Percentiles rank a stretch among this genome's conserved stretches.
Conservation (phyloP, 192 early-diverging fungal genomes). For the Glomus cerebriforme region DNA sequence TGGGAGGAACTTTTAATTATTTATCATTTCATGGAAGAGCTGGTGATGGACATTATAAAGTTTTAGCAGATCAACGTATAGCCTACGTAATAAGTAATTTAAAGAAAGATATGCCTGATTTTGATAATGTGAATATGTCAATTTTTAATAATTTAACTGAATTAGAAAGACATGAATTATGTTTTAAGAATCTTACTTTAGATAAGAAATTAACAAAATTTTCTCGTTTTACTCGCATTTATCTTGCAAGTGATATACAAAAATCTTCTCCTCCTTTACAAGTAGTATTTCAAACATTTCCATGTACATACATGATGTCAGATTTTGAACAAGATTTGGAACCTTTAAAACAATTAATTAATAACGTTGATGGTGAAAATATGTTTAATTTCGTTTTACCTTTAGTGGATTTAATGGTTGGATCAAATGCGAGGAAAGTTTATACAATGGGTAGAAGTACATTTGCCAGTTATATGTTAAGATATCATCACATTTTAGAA, state of each 20-base stretch:
- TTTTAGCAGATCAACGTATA: background rate
- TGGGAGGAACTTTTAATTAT: conserved; percentile 50
- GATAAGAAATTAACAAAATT: background rate
- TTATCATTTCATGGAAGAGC: conserved; percentile 53
- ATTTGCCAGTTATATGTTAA: conserved; percentile 38
- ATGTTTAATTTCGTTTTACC: conserved; percentile 53
- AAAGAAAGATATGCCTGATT: background rate
- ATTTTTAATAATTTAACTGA: background rate
- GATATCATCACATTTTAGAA: background rate
- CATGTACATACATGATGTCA: conserved; percentile 54
- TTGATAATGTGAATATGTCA: background rate
- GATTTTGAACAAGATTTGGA: conserved; percentile 47
- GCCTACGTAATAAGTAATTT: background rate
- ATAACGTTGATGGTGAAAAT: conserved; percentile 42
- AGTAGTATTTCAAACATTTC: conserved; percentile 33
- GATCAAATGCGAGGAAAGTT: conserved; percentile 50
- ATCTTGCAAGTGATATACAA: conserved; percentile 41
- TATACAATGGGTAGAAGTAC: conserved; percentile 53
- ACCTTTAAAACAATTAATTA: conserved; percentile 40
- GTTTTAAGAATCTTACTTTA: background rate
- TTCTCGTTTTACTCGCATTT: background rate
- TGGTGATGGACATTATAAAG: conserved; percentile 53
- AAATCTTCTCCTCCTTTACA: conserved; percentile 33
- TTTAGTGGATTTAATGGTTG: conserved; percentile 56
- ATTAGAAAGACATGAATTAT: background rate